These are phyloP conservation scores for Phytophthora pistaciae DNA, from an alignment of 352 stramenopile genomes.

Conservation along the genomic window DNA sequence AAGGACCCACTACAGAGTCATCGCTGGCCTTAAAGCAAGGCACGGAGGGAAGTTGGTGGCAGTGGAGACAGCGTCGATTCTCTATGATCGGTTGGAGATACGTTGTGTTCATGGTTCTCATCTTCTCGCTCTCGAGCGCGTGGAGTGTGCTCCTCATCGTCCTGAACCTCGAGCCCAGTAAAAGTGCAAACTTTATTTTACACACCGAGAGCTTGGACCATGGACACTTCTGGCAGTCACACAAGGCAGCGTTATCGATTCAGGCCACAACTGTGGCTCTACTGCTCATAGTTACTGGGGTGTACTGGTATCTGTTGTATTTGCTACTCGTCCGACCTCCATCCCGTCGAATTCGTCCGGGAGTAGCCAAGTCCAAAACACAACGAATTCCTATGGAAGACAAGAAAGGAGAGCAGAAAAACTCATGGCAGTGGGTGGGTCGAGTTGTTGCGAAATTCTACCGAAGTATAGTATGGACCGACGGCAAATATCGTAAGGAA, in stretches of 20 bases:
- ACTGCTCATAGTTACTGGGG: conserved; percentile 18
- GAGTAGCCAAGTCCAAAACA: conserved; percentile 7
- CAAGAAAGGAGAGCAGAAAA: not conserved
- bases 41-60: conserved; percentile 13
- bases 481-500: conserved; percentile 39
- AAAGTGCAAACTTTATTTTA: conserved; percentile 48
- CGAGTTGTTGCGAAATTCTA: conserved; percentile 7
- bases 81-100: conserved; percentile 25
- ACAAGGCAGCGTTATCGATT: not conserved
- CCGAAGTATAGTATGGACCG: conserved; percentile 12
- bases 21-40: not conserved
- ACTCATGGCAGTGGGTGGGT: not conserved
- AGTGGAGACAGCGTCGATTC: conserved; percentile 22
- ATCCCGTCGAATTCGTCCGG: conserved; percentile 10
- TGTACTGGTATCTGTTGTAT: conserved; percentile 36
- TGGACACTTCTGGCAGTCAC: conserved; percentile 27
- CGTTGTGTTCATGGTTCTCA: conserved; percentile 22
- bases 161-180: conserved; percentile 40
- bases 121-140: conserved; percentile 27
- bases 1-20: conserved; percentile 2
- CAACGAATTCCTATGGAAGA: not conserved
- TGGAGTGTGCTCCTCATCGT: conserved; percentile 50
- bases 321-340: conserved; percentile 18
- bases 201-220: conserved; percentile 41
- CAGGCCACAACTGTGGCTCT: not conserved